Base-by-base conservation (phyloP, 176 grass and related monocot genomes). In the Themeda triandra region DNA sequence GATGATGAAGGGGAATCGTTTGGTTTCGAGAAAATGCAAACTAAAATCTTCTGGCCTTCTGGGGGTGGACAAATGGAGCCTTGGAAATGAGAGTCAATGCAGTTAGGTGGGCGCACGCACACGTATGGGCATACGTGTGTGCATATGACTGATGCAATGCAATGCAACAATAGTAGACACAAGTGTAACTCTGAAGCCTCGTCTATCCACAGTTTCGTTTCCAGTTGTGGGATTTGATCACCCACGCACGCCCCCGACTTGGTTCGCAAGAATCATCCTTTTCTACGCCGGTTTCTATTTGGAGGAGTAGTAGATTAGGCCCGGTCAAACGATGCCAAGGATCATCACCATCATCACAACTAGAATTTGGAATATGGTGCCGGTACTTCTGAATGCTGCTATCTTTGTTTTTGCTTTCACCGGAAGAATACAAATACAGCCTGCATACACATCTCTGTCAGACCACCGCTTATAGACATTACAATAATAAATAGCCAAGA, bases 81-180 rank as follows among this genome's bases (percentile, higher is more conserved):
- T 46, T 3, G 33, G 74, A 68, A 83, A 79, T 60, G 59, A 67
- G 73, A 83, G 80, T 90, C 84, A 90, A 74, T 30, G 37, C 44
- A 33, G 69, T 83, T 90, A 54, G 84, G 89, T 87, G 84, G n/a
- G 17, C 6, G 24, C 68, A 66, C 15, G 8, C 56, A 64, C 46
- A 85, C 41, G 83, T 78, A 66, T 59, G 58, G 10, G 58, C 73
- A 30, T 73, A 78, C 41, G 73, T 79, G 73, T 62, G 63, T 73
- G 54, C n/a, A n/a, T n/a, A 33, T 37, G 54, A n/a, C n/a, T n/a
- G n/a, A n/a, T n/a, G n/a, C n/a, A n/a, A n/a, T n/a, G n/a, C n/a
- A n/a, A n/a, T n/a, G 56, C 58, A 27, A 4, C 71, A 7, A 41
- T 14, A 71, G 69, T 42, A 3, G 69, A 56, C 8, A 30, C 17